Base-by-base conservation (phyloP, 805 yeast species). In the Candida golubevii region DNA sequence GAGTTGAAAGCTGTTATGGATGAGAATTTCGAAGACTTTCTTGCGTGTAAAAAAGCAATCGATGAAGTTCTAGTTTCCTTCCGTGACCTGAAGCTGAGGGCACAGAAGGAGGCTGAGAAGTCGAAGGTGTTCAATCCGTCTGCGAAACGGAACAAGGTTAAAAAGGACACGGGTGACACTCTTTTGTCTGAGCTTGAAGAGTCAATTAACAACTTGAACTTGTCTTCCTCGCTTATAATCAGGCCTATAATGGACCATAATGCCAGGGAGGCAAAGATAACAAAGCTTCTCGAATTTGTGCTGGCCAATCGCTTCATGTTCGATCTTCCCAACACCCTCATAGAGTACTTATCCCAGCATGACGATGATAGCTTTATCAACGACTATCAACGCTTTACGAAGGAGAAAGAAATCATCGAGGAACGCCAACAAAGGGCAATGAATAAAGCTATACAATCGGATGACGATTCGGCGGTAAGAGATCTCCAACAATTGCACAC, bases 211-310 rank as follows among this genome's bases (percentile, higher is more conserved):
- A 67, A 67, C 48, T 54, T 71, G 38, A 69, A 67, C 41, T 50
- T 65, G 30, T 58, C 69, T 1, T 61, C 73, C 0, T 53, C 69
- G 7, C 53, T 68, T 35, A 62, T 68, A 62, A 68, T 71, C 28
- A 55, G 74, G 36, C 76, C 76, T 6, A 65, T 71, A 11, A 55
- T 61, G 49, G 75, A 71, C 32, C 67, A 67, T 44, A 62, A 64
- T 42, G 53, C 56, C 26, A 65, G 61, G 46, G 74, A 69, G 52
- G 44, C 43, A 8, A 71, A 70, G 42, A 50, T 70, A 18, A 35
- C 53, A 18, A 58, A 51, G 38, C 54, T 70, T 43, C 65, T 71
- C 32, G 74, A 69, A 7, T 68, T 69, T 43, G 50, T 70, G 11
- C 56, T 56, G 12, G 41, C 49, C 3, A 59, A 71, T 47, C 54